Evolutionary conservation across 441 rosid genomes (phyloP).

Genomic region (Brassica hybrid): DNA sequence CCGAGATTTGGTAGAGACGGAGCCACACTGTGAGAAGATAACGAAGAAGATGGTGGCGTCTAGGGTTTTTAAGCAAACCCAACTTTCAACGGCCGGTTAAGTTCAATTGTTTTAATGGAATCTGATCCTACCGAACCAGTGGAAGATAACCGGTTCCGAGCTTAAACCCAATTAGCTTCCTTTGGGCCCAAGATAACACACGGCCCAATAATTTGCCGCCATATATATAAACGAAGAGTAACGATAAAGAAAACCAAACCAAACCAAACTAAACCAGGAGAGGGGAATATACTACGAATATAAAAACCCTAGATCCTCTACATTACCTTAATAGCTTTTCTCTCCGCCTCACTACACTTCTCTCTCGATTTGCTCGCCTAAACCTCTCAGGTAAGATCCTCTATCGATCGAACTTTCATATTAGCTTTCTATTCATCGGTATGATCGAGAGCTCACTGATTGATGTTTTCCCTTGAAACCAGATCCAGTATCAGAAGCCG

Average conservation of each 20-base stretch:
- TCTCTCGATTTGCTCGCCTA: not conserved
- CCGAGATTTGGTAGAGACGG: slow-evolving; percentile 20
- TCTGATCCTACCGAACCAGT: not conserved
- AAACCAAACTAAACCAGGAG: not conserved
- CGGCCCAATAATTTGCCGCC: not conserved
- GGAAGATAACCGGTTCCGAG: not conserved
- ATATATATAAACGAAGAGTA: too few species aligned
- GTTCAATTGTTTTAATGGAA: not conserved
- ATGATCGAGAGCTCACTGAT: slow-evolving; percentile 22
- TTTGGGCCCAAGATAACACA: not conserved
- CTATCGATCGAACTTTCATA: not conserved
- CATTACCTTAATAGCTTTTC: too few species aligned
- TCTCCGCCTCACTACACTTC: not conserved
- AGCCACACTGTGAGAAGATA: slow-evolving; percentile 32
- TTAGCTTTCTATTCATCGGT: not conserved
- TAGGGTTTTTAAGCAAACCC: slow-evolving; percentile 30
- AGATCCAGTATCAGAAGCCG: slow-evolving; percentile 66
- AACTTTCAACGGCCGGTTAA: not conserved
- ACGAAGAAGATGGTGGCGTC: not conserved
- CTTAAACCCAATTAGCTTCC: not conserved
- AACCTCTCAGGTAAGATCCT: not conserved
- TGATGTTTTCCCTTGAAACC: slow-evolving; percentile 30
- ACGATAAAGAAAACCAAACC: not conserved
- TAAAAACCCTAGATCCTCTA: not conserved
- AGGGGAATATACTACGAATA: not conserved